phyloP scores from a whole-genome alignment of 768 basidiomycete species.

The Auriscalpium orientale region DNA sequence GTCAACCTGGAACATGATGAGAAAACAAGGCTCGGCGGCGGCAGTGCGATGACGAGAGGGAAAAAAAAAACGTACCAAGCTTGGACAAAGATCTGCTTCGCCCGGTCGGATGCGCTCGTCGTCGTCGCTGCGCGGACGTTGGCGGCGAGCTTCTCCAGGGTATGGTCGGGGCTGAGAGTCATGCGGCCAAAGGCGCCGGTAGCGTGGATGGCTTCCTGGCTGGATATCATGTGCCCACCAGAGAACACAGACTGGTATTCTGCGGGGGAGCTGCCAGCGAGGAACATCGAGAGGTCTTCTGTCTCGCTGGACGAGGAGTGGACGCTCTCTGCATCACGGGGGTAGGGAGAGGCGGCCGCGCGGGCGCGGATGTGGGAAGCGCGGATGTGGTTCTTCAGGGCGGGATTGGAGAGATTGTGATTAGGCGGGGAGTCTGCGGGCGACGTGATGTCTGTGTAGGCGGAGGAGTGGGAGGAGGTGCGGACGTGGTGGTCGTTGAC shows the following conservation, averaged over 20 bases:
- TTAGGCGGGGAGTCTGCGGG: constrained; percentile 65
- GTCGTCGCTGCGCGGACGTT: constrained; percentile 86
- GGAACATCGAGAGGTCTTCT: constrained; percentile 80
- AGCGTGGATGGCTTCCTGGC: constrained; percentile 48
- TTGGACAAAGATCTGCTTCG: constrained; percentile 90
- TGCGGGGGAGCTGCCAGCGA: constrained; percentile 43
- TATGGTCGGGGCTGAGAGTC: constrained; percentile 69
- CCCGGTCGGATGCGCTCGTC: constrained; percentile 84
- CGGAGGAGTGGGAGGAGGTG: constrained; percentile 33
- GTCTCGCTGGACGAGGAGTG: constrained; percentile 85
- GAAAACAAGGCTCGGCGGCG: constrained; percentile 6
- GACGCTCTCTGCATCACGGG: constrained; percentile 78
- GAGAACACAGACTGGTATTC: constrained; percentile 65
- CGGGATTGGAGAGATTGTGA: constrained; percentile 65
- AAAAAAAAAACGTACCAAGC: constrained; percentile 56
- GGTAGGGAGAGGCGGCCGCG: constrained; percentile 77
- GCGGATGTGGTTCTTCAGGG: constrained; percentile 71
- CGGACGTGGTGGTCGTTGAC: constrained; percentile 34
- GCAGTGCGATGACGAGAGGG: neutral
- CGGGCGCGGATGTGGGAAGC: constrained; percentile 74
- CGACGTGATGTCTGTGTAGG: constrained; percentile 32
- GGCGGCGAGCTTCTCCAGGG: constrained; percentile 77
- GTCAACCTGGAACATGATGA: constrained; percentile 50
- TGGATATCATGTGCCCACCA: constrained; percentile 33
- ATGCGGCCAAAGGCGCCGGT: constrained; percentile 72